phyloP scores from a whole-genome alignment of 2,329 filamentous ascomycete species.

The Penicillium corylophilum region DNA sequence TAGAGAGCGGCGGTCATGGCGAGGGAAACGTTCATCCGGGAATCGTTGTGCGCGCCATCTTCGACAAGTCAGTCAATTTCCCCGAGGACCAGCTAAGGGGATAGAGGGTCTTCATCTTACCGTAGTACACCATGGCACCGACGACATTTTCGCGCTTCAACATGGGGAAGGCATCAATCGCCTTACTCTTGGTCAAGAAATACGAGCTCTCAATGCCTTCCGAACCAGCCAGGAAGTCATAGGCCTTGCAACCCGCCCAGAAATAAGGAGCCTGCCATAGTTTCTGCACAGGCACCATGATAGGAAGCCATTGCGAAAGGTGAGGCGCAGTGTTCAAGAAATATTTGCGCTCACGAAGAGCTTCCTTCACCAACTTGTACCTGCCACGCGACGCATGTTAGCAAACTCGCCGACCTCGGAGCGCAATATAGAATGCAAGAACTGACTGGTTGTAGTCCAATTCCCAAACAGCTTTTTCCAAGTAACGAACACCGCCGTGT shows the following conservation, averaged over 20 bases:
- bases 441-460: constrained; percentile 75
- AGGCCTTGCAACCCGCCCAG: constrained; percentile 71
- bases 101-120: constrained; percentile 34
- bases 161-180: constrained; percentile 85
- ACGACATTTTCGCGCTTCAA: constrained; percentile 75
- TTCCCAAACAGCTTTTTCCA: constrained; percentile 85
- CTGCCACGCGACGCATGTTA: constrained; percentile 23
- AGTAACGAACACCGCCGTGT: constrained; percentile 78
- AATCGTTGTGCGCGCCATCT: constrained; percentile 90
- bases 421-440: background rate
- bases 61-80: constrained; percentile 14
- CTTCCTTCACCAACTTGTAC: constrained; percentile 74
- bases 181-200: constrained; percentile 82
- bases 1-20: constrained; percentile 88
- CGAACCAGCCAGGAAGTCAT: constrained; percentile 79
- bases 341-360: constrained; percentile 76
- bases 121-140: constrained; percentile 84
- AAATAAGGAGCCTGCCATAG: constrained; percentile 82
- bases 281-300: constrained; percentile 77
- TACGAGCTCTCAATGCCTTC: constrained; percentile 89
- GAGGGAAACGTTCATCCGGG: constrained; percentile 85
- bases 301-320: constrained; percentile 76
- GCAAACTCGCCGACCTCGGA: background rate
- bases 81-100: too few species aligned
- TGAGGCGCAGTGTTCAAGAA: constrained; percentile 82